Evolutionary conservation across 148 eudicot species (phyloP), one percentile per base, ranked within the genome.

Genomic region (Heliosperma pusillum): DNA sequence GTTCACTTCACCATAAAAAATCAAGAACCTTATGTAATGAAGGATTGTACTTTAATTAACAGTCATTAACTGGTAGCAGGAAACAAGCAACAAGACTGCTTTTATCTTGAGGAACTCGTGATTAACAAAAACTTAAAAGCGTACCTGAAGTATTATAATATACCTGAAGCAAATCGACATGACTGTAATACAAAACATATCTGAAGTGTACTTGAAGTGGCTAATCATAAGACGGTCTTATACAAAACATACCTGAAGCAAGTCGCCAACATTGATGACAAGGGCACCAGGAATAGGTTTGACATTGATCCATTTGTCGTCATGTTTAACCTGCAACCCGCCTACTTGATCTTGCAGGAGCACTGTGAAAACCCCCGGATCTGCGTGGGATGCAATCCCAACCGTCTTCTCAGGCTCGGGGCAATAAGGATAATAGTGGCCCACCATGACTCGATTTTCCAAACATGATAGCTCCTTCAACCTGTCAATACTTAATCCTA

Each of bases 181-280:
- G n/a, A n/a, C n/a, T n/a, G n/a, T n/a, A n/a, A n/a, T n/a, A n/a
- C n/a, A n/a, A n/a, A n/a, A n/a, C n/a, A n/a, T n/a, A n/a, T n/a
- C n/a, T n/a, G n/a, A n/a, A n/a, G n/a, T n/a, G n/a, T n/a, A n/a
- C n/a, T n/a, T n/a, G n/a, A n/a, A n/a, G n/a, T n/a, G n/a, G n/a
- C n/a, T n/a, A n/a, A n/a, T 13, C n/a, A 19, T 2, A 53, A 53
- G 59, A 55, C n/a, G 7, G 21, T 19, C 59, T n/a, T 55, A 16
- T 15, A 36, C 42, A 6, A 36, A 36, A 7, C 13, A 33, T 80
- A 86, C 88, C 88, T 85, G 89, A 66, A 87, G 76, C 62, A 76
- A 26, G 75, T 87, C 90, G 15, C 86, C 90, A 15, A 85, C 73
- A 62, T 87, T 87, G 44, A 87, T 78, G 27, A 85, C 78, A 73